Base-by-base conservation (phyloP, 306 rosid species). In the Glycyrrhiza uralensis region DNA sequence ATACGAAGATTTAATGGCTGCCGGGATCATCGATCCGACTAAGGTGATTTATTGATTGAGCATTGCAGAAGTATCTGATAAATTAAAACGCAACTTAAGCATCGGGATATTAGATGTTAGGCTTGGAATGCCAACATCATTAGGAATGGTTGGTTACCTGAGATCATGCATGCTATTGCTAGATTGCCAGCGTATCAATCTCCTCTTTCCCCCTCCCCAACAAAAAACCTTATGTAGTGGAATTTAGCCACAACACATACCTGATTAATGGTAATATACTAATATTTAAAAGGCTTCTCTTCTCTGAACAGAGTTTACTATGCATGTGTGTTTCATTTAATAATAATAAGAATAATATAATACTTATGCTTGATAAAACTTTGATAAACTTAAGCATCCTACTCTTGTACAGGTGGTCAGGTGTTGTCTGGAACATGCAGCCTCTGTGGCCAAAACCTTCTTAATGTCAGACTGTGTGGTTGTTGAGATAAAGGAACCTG, bases 391-490 rank as follows among this genome's bases (percentile, higher is more conserved):
- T 23, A 54, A 51, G 38, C 38, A 29, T 58, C 24, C 13, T 41
- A 61, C 22, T 35, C 22, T 15, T 52, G 14, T 41, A 20, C 74
- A 95, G 99, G 99, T 95, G 80, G 99, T 95, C 5, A 91, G 99
- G 75, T 95, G 99, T 90, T 95, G 99, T 85, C 79, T 95, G 66
- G 99, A 95, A 80, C 99, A 95, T 60, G 99, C 99, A 24, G 72
- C 97, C 30, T 95, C 99, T 4, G 99, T 95, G 22, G 99, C 99
- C 13, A 95, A 95, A 66, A 95, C 99, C 22, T 95, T 95, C 87
- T 78, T 95, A 51, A 95, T 95, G 99, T 95, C 99, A 4, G 99
- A 95, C 36, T 95, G 99, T 59, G 99, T 95, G 32, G 99, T 95
- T 70, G 99, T 91, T 36, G 99, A 95, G 88, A 95, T 95, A 12